Percentiles rank a stretch among this genome's conserved stretches.
Evolutionary conservation across 192 early-diverging fungal species (phyloP).

Genomic region (Phlyctochytrium bullatum): DNA sequence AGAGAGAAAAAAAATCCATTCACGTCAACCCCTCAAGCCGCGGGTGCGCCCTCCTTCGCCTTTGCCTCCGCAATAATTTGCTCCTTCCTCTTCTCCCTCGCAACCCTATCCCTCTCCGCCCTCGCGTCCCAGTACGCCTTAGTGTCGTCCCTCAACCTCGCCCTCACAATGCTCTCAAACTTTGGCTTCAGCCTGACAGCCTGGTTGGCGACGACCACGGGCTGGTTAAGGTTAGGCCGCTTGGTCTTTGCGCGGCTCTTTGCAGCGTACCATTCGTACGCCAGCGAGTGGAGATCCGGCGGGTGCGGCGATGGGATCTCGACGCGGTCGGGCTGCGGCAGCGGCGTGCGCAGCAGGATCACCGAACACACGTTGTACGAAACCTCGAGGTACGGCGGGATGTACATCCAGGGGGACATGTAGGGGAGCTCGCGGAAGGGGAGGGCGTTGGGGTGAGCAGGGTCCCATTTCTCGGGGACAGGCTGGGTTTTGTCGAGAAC

Average conservation of each 20-base stretch:
- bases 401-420: conserved; percentile 87
- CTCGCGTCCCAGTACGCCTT: conserved; percentile 11
- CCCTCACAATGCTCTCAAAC: conserved; percentile 45
- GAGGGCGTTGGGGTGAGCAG: conserved; percentile 36
- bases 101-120: conserved; percentile 12
- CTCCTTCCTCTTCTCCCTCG: conserved; percentile 8
- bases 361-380: conserved; percentile 91
- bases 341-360: conserved; percentile 83
- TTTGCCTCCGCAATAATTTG: neutral
- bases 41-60: neutral
- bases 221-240: conserved; percentile 24
- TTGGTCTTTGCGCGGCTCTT: conserved; percentile 36
- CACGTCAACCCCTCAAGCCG: too few species aligned
- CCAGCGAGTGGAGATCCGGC: conserved; percentile 84
- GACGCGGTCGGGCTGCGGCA: conserved; percentile 76
- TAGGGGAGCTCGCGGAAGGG: conserved; percentile 59
- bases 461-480: conserved; percentile 15
- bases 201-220: conserved; percentile 37
- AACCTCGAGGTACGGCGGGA: conserved; percentile 96
- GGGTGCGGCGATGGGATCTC: conserved; percentile 95
- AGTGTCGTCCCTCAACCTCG: conserved; percentile 30
- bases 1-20: too few species aligned
- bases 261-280: conserved; percentile 87
- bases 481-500: conserved; percentile 55
- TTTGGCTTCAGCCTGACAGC: conserved; percentile 46